These are phyloP conservation scores for Decorospora gaudefroyi DNA, from an alignment of 2,329 filamentous ascomycete genomes.

Conservation along the genomic window DNA sequence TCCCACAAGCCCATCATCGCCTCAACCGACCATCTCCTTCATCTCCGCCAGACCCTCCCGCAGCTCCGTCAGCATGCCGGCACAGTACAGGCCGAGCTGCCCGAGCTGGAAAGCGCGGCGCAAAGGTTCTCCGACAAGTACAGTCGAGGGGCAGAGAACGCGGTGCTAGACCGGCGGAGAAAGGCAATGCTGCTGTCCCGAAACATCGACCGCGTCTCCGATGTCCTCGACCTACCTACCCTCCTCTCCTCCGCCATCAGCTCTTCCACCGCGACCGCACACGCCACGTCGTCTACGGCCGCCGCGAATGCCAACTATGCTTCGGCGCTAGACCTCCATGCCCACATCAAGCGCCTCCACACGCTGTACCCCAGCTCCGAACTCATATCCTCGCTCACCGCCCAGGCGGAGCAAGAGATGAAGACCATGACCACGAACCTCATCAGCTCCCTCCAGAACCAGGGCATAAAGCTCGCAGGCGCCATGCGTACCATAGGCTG, in stretches of 20 bases:
- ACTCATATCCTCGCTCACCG: slow-evolving; percentile 71
- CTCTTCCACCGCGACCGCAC: slow-evolving; percentile 56
- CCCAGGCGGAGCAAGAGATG: slow-evolving; percentile 84
- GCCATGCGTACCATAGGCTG: slow-evolving; percentile 91
- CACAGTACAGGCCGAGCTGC: slow-evolving; percentile 72
- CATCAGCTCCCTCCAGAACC: slow-evolving; percentile 73
- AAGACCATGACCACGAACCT: slow-evolving; percentile 85
- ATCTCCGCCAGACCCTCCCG: slow-evolving; percentile 73
- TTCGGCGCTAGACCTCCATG: slow-evolving; percentile 85
- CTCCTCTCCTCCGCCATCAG: slow-evolving; percentile 80
- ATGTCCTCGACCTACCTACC: slow-evolving; percentile 87
- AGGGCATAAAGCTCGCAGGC: slow-evolving; percentile 82
- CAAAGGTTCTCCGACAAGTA: slow-evolving; percentile 83
- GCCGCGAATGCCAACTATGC: slow-evolving; percentile 72
- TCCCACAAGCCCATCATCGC: slow-evolving; percentile 84
- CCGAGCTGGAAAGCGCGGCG: slow-evolving; percentile 76
- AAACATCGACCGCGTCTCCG: slow-evolving; percentile 86
- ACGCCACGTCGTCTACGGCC: slow-evolving; percentile 43
- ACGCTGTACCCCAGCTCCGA: slow-evolving; percentile 79
- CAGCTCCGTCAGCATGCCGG: slow-evolving; percentile 66
- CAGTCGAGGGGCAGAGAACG: slow-evolving; percentile 68
- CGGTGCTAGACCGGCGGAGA: slow-evolving; percentile 71
- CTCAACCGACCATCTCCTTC: slow-evolving; percentile 77
- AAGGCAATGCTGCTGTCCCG: slow-evolving; percentile 79
- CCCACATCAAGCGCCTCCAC: slow-evolving; percentile 87